A percentile compares a stretch with the other conserved stretches of the same genome.
These are phyloP conservation scores for Penstemon eatonii DNA, from an alignment of 257 asterid genomes.

Conservation along the genomic window DNA sequence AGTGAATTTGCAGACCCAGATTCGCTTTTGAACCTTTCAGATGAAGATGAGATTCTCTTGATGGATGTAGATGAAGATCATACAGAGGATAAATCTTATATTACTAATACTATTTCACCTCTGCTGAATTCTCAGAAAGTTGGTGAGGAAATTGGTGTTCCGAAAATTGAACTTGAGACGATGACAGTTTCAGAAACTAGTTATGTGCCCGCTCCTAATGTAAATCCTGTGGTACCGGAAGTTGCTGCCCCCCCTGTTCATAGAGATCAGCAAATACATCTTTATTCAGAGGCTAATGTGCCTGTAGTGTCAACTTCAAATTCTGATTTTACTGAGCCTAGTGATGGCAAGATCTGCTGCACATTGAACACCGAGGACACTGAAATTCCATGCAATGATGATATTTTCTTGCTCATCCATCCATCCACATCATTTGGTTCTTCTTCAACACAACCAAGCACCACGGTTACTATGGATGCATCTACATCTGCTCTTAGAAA, in stretches of 20 bases:
- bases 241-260: constrained; percentile 31
- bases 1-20: constrained; percentile 75
- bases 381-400: constrained; percentile 98
- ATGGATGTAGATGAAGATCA: constrained; percentile 55
- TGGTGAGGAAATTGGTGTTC: constrained; percentile 34
- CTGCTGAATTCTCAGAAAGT: constrained; percentile 43
- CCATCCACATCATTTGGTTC: constrained; percentile 64
- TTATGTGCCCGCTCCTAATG: constrained; percentile 31
- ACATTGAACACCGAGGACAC: constrained; percentile 81
- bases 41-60: constrained; percentile 66
- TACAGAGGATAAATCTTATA: constrained; percentile 35
- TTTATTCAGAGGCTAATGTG: constrained; percentile 39
- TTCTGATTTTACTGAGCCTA: constrained; percentile 44
- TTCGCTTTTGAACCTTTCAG: constrained; percentile 82
- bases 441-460: constrained; percentile 49
- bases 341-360: constrained; percentile 55
- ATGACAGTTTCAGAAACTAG: constrained; percentile 36
- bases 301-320: constrained; percentile 42
- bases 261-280: constrained; percentile 36
- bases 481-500: constrained; percentile 40
- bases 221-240: constrained; percentile 37
- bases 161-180: constrained; percentile 38
- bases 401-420: constrained; percentile 95
- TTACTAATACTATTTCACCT: constrained; percentile 35
- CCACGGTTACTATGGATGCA: constrained; percentile 34